Base-by-base conservation (phyloP, 768 basidiomycete species). In the Rhizopogon vesiculosus region DNA sequence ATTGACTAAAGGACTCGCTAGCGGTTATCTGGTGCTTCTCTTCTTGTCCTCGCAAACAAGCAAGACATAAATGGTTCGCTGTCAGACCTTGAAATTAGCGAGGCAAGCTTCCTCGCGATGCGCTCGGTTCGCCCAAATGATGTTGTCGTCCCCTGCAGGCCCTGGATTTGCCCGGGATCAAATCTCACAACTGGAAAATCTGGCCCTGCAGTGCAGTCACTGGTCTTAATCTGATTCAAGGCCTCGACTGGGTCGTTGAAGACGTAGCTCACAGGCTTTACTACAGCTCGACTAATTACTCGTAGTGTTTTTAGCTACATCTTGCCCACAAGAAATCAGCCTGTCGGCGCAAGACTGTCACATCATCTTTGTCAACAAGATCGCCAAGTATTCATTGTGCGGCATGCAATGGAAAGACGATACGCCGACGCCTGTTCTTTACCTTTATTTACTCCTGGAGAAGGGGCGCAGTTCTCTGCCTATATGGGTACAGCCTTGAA, bases 41-140 rank as follows among this genome's bases (percentile, higher is more conserved):
- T 98, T 50, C 83, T 98, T 39, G 86, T 98, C 53, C 91, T 98
- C 67, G 97, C 97, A 29, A 99, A 99, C 74, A 99, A 99, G 72
- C 95, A 97, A 68, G 97, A 99, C 74, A 82, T 98, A 55, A 81
- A 82, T 56, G 91, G 93, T 48, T 89, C 93, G 1, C 84, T 98
- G 85, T 81, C 82, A 33, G 82, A 86, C 58, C 69, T 72, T 33
- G 93, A 97, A 73, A 97, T 98, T 61, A 78, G 85, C 58, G 79
- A 91, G 66, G 95, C 91, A 69, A 69, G 88, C 76, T 49, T 49
- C 54, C 44, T 48, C 55, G 45, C 53, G 33, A 44, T 54, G 38
- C 39, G 18, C 42, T 49, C 19, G 18, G 6, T 25, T 54, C 25
- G 12, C 16, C 31, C 3, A 31, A 33, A 16, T 40, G 39, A 33